A percentile compares a stretch with the other conserved stretches of the same genome.
These are phyloP conservation scores for Isabelozyma heimii DNA, from an alignment of 805 yeast species.

Conservation along the genomic window DNA sequence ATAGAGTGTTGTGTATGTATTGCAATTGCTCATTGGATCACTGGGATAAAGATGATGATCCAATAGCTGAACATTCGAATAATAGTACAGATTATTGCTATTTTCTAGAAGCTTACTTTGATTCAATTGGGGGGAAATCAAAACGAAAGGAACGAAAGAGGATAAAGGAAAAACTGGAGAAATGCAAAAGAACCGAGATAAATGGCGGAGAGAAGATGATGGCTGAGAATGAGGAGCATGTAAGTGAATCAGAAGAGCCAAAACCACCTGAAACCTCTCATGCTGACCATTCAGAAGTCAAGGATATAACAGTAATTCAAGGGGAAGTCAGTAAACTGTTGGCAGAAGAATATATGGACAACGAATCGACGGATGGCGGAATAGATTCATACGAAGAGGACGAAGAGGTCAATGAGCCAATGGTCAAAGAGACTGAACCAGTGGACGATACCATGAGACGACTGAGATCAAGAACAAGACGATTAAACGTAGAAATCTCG, in stretches of 20 bases:
- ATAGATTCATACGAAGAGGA: too few relatives aligned
- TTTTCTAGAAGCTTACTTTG: constrained; percentile 16
- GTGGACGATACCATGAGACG: neutral
- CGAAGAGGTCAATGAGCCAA: too few relatives aligned
- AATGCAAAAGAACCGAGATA: neutral
- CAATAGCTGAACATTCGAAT: constrained; percentile 51
- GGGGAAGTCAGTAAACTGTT: too few relatives aligned
- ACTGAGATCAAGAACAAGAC: too few relatives aligned
- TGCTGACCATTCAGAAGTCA: too few relatives aligned
- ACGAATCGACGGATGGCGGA: too few relatives aligned
- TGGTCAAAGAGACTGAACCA: too few relatives aligned
- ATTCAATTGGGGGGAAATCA: neutral
- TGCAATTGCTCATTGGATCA: constrained; percentile 26
- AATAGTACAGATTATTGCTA: constrained; percentile 21
- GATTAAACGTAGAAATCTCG: neutral
- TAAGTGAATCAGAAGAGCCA: too few relatives aligned
- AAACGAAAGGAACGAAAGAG: constrained; percentile 1
- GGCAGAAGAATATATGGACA: too few relatives aligned
- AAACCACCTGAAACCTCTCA: too few relatives aligned
- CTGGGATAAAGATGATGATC: constrained; percentile 68
- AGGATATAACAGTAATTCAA: too few relatives aligned
- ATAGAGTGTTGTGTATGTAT: constrained; percentile 31
- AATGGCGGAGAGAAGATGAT: neutral
- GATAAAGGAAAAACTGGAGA: neutral
- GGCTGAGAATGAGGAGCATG: too few relatives aligned